phyloP scores from a whole-genome alignment of 805 yeast genomes.

The Ogataea minuta region DNA sequence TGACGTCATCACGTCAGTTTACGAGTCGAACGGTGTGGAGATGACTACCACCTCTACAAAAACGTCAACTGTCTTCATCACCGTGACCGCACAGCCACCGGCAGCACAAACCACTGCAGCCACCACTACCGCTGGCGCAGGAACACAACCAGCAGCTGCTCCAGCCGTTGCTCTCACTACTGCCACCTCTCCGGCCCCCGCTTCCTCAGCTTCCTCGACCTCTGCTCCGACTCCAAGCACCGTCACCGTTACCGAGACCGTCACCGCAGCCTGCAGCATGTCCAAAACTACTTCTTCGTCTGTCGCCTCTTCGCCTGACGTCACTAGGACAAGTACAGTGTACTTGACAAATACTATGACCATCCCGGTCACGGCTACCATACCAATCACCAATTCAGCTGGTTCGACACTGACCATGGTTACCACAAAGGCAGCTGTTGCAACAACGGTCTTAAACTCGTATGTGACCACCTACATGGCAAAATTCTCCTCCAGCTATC shows the following conservation, averaged over 20 bases:
- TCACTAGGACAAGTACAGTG: slow-evolving; percentile 19
- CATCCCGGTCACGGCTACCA: slow-evolving; percentile 32
- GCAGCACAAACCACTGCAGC: slow-evolving; percentile 9
- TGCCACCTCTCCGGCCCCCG: slow-evolving; percentile 4
- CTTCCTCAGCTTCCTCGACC: slow-evolving; percentile 7
- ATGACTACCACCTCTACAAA: slow-evolving; percentile 22
- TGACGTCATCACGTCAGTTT: slow-evolving; percentile 17
- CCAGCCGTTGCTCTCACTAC: slow-evolving; percentile 6
- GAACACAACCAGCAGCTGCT: slow-evolving; percentile 7
- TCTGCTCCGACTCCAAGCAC: slow-evolving; percentile 20
- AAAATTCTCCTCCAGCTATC: slow-evolving; percentile 14
- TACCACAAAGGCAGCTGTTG: slow-evolving; percentile 31
- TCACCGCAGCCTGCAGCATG: slow-evolving; percentile 10
- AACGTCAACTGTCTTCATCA: slow-evolving; percentile 21
- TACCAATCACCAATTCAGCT: slow-evolving; percentile 31
- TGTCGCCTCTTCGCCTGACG: slow-evolving; percentile 11
- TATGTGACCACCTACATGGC: slow-evolving; percentile 19
- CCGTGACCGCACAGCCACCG: slow-evolving; percentile 11
- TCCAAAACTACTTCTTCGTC: slow-evolving; percentile 6
- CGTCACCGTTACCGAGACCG: slow-evolving; percentile 31
- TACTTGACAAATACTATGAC: slow-evolving; percentile 27
- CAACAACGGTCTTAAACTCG: slow-evolving; percentile 23
- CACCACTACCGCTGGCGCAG: slow-evolving; percentile 2
- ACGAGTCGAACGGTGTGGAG: slow-evolving; percentile 18
- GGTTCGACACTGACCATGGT: slow-evolving; percentile 30